These are phyloP conservation scores for Ganoderma sinense DNA, from an alignment of 1,284 basidiomycete genomes.

Conservation along the genomic window DNA sequence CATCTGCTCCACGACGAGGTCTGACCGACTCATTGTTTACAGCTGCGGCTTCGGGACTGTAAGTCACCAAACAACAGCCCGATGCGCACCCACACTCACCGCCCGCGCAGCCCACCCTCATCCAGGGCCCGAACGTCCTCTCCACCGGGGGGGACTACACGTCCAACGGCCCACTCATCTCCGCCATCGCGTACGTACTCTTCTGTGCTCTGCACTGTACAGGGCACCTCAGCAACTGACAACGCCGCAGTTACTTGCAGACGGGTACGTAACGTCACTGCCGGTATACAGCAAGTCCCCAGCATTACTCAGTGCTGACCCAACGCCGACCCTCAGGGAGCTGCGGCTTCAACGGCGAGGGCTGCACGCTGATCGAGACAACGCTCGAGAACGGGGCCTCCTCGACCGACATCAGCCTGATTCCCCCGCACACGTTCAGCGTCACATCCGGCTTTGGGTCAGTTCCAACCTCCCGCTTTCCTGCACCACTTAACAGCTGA, in stretches of 20 bases:
- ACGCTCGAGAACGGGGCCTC: slow-evolving; percentile 53
- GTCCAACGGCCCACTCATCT: slow-evolving; percentile 35
- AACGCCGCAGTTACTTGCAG: slow-evolving; percentile 38
- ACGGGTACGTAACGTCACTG: slow-evolving; percentile 30
- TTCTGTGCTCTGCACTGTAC: background rate
- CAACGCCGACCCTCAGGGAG: slow-evolving; percentile 24
- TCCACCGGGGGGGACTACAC: slow-evolving; percentile 45
- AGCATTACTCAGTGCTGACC: too few species aligned
- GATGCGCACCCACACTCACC: slow-evolving; percentile 9
- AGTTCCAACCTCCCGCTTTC: background rate
- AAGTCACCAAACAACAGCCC: background rate
- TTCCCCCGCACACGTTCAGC: slow-evolving; percentile 45
- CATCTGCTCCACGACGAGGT: slow-evolving; percentile 21
- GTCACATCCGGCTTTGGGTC: slow-evolving; percentile 39
- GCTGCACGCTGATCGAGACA: slow-evolving; percentile 51
- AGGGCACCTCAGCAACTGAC: background rate
- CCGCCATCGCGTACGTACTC: slow-evolving; percentile 44
- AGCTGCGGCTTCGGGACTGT: slow-evolving; percentile 6
- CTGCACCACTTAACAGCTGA: background rate
- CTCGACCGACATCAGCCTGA: slow-evolving; percentile 52
- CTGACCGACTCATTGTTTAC: background rate
- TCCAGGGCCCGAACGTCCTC: slow-evolving; percentile 41
- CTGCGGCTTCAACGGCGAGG: slow-evolving; percentile 52
- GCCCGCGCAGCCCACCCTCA: slow-evolving; percentile 40
- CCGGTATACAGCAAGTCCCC: too few species aligned